Base-by-base conservation (phyloP, 176 grass and related monocot species). In the Cenchrus fungigraminus region DNA sequence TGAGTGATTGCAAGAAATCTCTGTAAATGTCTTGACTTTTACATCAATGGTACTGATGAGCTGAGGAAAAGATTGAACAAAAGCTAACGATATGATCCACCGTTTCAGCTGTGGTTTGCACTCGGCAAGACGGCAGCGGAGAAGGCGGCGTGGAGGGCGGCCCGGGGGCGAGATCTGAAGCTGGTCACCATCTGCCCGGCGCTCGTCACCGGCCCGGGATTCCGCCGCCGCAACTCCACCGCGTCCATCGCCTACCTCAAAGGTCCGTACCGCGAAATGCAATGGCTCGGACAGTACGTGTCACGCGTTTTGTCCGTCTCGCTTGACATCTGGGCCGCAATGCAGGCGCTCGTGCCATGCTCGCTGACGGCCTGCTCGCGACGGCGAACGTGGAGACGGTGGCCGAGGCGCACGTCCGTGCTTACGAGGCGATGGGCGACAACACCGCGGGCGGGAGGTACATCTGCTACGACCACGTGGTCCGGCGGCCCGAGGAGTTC, bases 211-310 rank as follows among this genome's bases (percentile, higher is more conserved):
- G 97, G 97, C 1, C 91, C 90, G 0, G 93, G 94, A 3, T 99
- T 99, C 81, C 88, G 88, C 22, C 88, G 93, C 42, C 90, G 93
- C 84, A 99, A 92, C 87, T 94, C 93, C 17, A 99, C 97, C 11
- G 86, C 90, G 0, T 94, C 97, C 62, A 92, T 99, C n/a, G 97
- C 97, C 1, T 99, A 96, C 86, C 93, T 99, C 69, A 98, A 99
- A 89, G 97, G 95, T 93, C 9, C 25, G 56, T 47, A 0, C 12
- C 5, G 22, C 3, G 3, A 58, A 54, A 29, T 40, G 37, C 37
- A 40, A 40, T 40, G 37, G 37, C 37, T 40, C 37, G 37, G 2
- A 40, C 4, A 40, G 37, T 40, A 40, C 37, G 37, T 40, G 3
- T 4, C 37, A 4, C 37, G 56, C 1, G 6, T 37, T 57, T 37